Percentiles rank a stretch among this genome's conserved stretches.
Conservation (phyloP, 129 eudicot genomes). For the Saussurea involucrata region DNA sequence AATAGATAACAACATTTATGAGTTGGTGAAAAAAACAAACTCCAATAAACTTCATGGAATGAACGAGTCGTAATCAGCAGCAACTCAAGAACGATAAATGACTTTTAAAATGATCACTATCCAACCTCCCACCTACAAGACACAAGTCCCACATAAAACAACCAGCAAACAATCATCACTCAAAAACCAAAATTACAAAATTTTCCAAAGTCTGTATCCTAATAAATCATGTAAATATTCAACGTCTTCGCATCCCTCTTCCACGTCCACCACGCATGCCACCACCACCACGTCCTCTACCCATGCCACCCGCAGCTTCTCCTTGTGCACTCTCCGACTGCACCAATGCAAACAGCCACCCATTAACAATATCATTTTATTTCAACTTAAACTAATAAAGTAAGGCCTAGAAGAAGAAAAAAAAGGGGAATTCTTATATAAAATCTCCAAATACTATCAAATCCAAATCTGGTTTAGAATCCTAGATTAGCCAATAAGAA, state of each 20-base stretch:
- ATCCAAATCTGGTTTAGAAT: not conserved
- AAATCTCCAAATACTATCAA: not conserved
- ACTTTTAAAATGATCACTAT: slow-evolving; percentile 1
- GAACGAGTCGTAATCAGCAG: not conserved
- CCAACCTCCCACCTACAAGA: slow-evolving; percentile 13
- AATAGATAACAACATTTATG: too few relatives aligned
- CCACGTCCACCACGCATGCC: slow-evolving; percentile 61
- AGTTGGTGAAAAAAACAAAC: not conserved
- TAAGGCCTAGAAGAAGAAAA: not conserved
- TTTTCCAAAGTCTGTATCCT: slow-evolving; percentile 7
- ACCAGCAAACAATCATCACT: slow-evolving; percentile 8
- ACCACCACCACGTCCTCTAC: slow-evolving; percentile 74
- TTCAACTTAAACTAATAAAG: not conserved
- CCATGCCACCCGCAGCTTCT: slow-evolving; percentile 86
- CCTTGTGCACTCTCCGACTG: slow-evolving; percentile 99
- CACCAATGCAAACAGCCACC: slow-evolving; percentile 17
- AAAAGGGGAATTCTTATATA: not conserved
- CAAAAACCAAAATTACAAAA: slow-evolving; percentile 15
- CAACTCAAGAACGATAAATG: not conserved
- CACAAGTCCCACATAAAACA: not conserved
- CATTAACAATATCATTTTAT: not conserved
- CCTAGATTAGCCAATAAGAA: not conserved
- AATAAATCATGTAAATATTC: not conserved
- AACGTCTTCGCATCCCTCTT: slow-evolving; percentile 92
- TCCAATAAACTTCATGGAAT: not conserved